These are phyloP conservation scores for Coemansia asiatica DNA, from an alignment of 192 early-diverging fungal genomes.

Conservation along the genomic window DNA sequence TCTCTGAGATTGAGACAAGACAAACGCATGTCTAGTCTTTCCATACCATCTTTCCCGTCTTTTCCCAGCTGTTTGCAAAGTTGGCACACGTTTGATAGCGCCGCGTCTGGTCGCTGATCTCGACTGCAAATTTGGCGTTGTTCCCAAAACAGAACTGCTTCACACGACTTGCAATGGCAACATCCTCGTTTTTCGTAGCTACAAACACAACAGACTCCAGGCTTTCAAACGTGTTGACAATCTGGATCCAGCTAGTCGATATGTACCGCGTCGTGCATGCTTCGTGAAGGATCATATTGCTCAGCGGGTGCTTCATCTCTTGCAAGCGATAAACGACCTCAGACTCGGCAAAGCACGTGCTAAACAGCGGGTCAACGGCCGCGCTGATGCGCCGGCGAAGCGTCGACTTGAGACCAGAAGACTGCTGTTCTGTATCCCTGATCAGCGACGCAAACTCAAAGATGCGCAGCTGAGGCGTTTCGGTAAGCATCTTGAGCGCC, in stretches of 20 bases:
- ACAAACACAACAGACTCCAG: conserved; percentile 40
- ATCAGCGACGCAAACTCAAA: conserved; percentile 38
- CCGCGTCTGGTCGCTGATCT: conserved; percentile 40
- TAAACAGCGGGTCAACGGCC: conserved; percentile 19
- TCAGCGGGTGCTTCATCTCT: conserved; percentile 35
- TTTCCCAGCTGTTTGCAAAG: conserved; percentile 50
- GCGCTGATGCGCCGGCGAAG: conserved; percentile 38
- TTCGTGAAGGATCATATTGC: conserved; percentile 40
- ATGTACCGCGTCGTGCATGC: conserved; percentile 46
- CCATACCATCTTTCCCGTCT: conserved; percentile 26
- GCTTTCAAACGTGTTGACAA: conserved; percentile 33
- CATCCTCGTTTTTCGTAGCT: conserved; percentile 32
- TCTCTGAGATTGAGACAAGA: background rate
- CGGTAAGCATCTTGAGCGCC: conserved; percentile 27
- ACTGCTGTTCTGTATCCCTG: conserved; percentile 14
- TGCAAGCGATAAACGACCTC: conserved; percentile 34
- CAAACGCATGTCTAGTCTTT: background rate
- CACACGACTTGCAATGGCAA: conserved; percentile 23
- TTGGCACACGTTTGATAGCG: conserved; percentile 39
- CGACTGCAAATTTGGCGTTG: conserved; percentile 34
- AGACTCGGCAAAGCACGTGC: conserved; percentile 42
- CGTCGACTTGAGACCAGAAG: conserved; percentile 23
- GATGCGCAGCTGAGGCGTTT: conserved; percentile 37
- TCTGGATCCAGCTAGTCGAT: conserved; percentile 46
- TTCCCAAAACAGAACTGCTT: conserved; percentile 34